Evolutionary conservation across 331 rosid species (phyloP).

Genomic region (Dryas integrifolia): DNA sequence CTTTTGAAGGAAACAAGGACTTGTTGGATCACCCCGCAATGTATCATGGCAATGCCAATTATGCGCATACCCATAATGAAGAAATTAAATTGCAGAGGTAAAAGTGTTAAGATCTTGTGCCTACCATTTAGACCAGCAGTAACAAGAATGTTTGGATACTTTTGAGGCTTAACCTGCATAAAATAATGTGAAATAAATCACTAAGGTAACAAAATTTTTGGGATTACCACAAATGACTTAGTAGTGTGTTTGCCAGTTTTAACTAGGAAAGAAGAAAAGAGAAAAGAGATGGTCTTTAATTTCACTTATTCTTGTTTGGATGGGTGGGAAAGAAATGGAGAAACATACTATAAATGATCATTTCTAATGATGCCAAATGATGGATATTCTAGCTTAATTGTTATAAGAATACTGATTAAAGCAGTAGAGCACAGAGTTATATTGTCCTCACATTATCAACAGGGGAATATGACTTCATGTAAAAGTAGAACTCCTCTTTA

Average conservation of each 20-base stretch:
- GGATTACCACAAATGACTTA: background rate
- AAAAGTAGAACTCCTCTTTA: conserved; percentile 84
- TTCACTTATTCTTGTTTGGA: background rate
- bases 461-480: conserved; percentile 96
- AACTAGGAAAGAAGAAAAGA: background rate
- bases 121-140: conserved; percentile 93
- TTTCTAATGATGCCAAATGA: conserved; percentile 3
- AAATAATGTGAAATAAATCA: conserved; percentile 21
- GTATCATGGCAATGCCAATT: background rate
- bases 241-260: background rate
- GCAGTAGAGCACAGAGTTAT: background rate
- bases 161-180: conserved; percentile 65
- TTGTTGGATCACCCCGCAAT: background rate
- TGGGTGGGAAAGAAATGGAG: background rate
- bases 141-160: conserved; percentile 79
- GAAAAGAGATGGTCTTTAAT: background rate
- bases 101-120: conserved; percentile 14
- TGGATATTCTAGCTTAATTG: background rate
- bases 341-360: background rate
- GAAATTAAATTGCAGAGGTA: background rate
- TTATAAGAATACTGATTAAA: conserved; percentile 9
- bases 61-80: background rate
- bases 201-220: background rate
- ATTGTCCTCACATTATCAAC: conserved; percentile 79
- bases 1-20: background rate